Percentiles rank a stretch among this genome's conserved stretches.
These are phyloP conservation scores for Cucurbita moschata DNA, from an alignment of 306 rosid species.

Conservation along the genomic window DNA sequence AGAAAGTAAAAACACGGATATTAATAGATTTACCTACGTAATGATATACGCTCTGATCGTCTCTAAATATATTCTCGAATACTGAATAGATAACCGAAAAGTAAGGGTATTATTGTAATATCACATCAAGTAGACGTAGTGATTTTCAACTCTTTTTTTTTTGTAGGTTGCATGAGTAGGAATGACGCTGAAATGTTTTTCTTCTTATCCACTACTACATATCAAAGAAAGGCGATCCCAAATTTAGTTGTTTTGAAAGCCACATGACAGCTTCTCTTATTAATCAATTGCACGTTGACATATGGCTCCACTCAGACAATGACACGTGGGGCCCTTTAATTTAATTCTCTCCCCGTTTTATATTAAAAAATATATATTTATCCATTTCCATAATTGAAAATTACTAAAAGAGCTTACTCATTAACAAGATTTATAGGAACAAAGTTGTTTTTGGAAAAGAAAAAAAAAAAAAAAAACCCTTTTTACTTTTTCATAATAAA, in stretches of 20 bases:
- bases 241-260: background rate
- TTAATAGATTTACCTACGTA: too few relatives aligned
- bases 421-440: too few relatives aligned
- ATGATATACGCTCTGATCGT: background rate
- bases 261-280: background rate
- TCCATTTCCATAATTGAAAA: background rate
- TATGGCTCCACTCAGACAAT: background rate
- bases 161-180: background rate
- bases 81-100: background rate
- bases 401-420: background rate
- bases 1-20: background rate
- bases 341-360: background rate
- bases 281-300: background rate
- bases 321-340: background rate
- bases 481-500: too few relatives aligned
- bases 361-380: too few relatives aligned
- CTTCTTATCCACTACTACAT: background rate
- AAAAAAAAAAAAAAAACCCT: too few relatives aligned
- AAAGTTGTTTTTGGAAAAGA: too few relatives aligned
- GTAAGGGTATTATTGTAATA: background rate
- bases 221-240: too few relatives aligned
- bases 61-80: background rate
- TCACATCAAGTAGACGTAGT: background rate
- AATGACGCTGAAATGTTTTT: background rate
- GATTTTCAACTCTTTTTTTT: background rate